phyloP scores from a whole-genome alignment of 352 stramenopile genomes.

The Albugo laibachii region DNA sequence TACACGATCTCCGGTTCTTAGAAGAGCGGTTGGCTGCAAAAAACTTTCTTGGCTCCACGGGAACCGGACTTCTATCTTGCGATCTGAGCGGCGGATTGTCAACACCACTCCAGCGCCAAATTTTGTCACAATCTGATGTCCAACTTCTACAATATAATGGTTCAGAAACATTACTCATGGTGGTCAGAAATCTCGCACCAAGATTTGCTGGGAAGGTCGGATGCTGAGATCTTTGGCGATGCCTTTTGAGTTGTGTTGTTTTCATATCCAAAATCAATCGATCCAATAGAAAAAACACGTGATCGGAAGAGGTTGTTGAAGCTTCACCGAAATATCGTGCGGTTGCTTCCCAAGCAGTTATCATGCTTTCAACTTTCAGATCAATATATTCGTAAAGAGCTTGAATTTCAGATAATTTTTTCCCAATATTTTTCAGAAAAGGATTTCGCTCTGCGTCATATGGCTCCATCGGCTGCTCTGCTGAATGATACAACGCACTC shows the following conservation, averaged over 20 bases:
- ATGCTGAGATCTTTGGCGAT: constrained; percentile 33
- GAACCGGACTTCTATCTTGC: constrained; percentile 41
- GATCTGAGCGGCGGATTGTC: constrained; percentile 26
- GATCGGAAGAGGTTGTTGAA: constrained; percentile 30
- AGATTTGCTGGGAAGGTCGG: constrained; percentile 8
- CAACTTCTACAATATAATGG: constrained; percentile 13
- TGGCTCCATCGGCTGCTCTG: too few species aligned
- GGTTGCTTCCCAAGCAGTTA: constrained; percentile 33
- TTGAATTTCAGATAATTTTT: constrained; percentile 29
- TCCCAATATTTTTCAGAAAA: constrained; percentile 33
- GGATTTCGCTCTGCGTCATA: constrained; percentile 12
- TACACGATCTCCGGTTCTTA: constrained; percentile 25
- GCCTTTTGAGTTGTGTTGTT: constrained; percentile 36
- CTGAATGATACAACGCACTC: too few species aligned
- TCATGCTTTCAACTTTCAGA: constrained; percentile 36
- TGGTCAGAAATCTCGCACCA: constrained; percentile 8
- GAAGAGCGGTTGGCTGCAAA: constrained; percentile 23
- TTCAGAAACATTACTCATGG: background rate
- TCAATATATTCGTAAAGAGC: constrained; percentile 32
- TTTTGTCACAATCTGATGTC: constrained; percentile 35
- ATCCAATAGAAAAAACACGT: constrained; percentile 43
- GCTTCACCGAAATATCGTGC: constrained; percentile 53
- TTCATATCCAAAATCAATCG: constrained; percentile 61
- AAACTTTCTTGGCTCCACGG: constrained; percentile 44
- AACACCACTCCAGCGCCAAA: constrained; percentile 43